Evolutionary conservation across 1,284 basidiomycete species (phyloP), one percentile per base, ranked within the genome.

Genomic region (Stygiomarasmius scandens): DNA sequence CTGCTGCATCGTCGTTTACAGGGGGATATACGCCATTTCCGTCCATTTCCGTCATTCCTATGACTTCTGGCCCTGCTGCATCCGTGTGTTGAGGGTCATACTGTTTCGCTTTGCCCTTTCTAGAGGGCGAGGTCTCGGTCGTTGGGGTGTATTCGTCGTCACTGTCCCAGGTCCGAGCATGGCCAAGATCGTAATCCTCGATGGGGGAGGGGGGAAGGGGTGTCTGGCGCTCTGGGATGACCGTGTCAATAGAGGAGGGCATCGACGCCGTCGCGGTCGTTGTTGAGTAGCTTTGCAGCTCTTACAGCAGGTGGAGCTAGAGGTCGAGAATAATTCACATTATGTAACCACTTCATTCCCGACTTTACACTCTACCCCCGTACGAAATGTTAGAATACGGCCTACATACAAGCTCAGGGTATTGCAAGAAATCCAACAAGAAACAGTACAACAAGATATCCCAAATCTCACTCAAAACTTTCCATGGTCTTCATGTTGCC

Each of bases 1-100:
- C 90, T 53, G 80, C 77, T 36, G 79, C 79, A 32, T 85, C 84
- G 59, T 89, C 85, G 43, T 75, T 83, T 49, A 69, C 80, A 3
- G 90, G 89, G 1, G 90, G 89, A 64, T 91, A 92, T 23, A 71
- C 74, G 23, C 72, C 69, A 47, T 61, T 54, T 25, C 71, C 71
- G 11, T 72, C 71, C 11, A 72, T 66, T 23, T 64, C 72, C 36
- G 71, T 66, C 4, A 62, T 70, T 2, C 63, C 66, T 0, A 62
- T 60, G 0, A 66, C 66, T 5, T 64, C 55, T 19, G 36, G 36
- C 2, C 14, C 32, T n/a, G 45, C 48, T 44, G 22, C 48, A 23
- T 49, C 38, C 32, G 44, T 16, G 24, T 44, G 49, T n/a, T 27
- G 48, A 23, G 48, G 16, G 27, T 23, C 38, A 44, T 46, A 52